These are phyloP conservation scores for Quercus bicolor DNA, from an alignment of 306 rosid genomes.

Conservation along the genomic window DNA sequence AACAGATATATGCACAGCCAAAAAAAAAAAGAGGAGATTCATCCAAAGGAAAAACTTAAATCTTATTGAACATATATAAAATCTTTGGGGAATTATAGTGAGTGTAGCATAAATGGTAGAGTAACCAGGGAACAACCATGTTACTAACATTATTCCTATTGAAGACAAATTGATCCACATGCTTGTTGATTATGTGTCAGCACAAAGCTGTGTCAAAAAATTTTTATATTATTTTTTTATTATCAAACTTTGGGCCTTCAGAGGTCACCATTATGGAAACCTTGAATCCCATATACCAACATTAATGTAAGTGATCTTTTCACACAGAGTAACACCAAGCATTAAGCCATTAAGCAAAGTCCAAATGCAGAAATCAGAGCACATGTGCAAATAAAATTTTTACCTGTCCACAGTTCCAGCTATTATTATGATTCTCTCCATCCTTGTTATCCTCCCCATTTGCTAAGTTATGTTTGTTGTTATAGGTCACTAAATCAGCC, in stretches of 20 bases:
- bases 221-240: no score
- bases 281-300: background rate
- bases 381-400: background rate
- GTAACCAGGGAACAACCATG: no score
- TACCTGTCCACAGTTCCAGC: constrained; percentile 99
- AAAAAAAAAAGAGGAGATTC: background rate
- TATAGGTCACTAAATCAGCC: constrained; percentile 91
- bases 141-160: no score
- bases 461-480: constrained; percentile 72
- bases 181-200: background rate
- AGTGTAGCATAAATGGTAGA: no score
- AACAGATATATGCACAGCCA: background rate
- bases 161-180: background rate
- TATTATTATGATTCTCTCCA: constrained; percentile 91
- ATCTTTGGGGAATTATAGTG: background rate
- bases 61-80: background rate
- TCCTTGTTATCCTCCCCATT: constrained; percentile 96
- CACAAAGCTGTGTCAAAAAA: background rate
- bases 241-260: background rate
- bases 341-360: background rate
- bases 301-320: background rate
- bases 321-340: constrained; percentile 1
- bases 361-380: constrained; percentile 8
- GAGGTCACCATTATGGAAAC: background rate
- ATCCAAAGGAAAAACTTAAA: background rate